Evolutionary conservation across 805 yeast genomes (phyloP).

Genomic region (Candida awuae): DNA sequence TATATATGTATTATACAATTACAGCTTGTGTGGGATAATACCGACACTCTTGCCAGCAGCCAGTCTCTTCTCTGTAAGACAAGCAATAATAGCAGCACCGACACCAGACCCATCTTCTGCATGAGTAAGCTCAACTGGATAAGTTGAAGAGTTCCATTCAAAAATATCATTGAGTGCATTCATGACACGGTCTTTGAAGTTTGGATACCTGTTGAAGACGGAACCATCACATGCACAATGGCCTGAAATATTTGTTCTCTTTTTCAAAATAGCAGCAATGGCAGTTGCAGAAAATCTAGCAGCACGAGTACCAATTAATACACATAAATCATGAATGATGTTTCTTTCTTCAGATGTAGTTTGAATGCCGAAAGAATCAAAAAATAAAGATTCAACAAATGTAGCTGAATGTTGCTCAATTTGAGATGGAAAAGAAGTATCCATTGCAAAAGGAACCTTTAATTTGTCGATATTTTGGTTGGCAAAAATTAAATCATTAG

Average conservation of each 20-base stretch:
- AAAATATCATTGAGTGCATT: constrained; percentile 82
- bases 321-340: constrained; percentile 74
- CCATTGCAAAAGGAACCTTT: constrained; percentile 62
- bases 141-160: constrained; percentile 48
- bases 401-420: constrained; percentile 83
- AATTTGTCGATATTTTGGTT: constrained; percentile 61
- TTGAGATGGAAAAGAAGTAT: constrained; percentile 79
- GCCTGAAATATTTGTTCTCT: constrained; percentile 67
- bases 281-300: constrained; percentile 92
- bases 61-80: constrained; percentile 77
- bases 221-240: constrained; percentile 98
- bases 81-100: constrained; percentile 97
- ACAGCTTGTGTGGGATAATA: no score
- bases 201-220: constrained; percentile 89
- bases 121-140: constrained; percentile 22
- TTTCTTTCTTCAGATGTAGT: constrained; percentile 75
- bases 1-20: no score
- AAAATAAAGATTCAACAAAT: constrained; percentile 64
- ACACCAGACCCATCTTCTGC: constrained; percentile 95
- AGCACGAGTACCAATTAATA: constrained; percentile 84
- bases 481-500: constrained; percentile 58
- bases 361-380: constrained; percentile 45
- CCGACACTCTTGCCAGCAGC: constrained; percentile 48
- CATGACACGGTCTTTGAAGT: constrained; percentile 83
- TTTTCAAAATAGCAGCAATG: constrained; percentile 86